Conservation (phyloP, 768 basidiomycete species). For the Gautieria morchelliformis region DNA sequence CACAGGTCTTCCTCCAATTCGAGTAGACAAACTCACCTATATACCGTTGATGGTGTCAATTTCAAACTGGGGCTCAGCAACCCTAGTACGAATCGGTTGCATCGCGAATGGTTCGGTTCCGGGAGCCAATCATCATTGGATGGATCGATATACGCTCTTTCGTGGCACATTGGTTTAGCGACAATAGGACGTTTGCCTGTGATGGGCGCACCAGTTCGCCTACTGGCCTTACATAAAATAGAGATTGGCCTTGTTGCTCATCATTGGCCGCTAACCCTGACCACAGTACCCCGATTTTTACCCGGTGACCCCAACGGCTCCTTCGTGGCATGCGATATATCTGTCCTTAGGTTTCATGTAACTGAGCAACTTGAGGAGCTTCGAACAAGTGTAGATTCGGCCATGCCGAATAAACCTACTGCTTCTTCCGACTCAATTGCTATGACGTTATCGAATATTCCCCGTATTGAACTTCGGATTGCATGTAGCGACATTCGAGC, state of each 20-base stretch:
- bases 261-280: background rate
- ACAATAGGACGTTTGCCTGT: slow-evolving; percentile 31
- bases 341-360: background rate
- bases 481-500: background rate
- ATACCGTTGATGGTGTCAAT: slow-evolving; percentile 17
- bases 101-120: slow-evolving; percentile 46
- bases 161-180: slow-evolving; percentile 32
- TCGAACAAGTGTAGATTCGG: background rate
- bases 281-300: background rate
- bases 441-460: background rate
- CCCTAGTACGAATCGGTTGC: slow-evolving; percentile 32
- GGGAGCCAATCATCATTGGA: slow-evolving; percentile 24
- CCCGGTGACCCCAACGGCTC: background rate
- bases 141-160: slow-evolving; percentile 40
- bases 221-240: background rate
- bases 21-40: background rate
- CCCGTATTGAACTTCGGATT: background rate
- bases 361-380: background rate
- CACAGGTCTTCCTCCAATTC: slow-evolving; percentile 14
- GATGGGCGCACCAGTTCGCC: background rate
- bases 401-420: background rate
- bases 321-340: background rate
- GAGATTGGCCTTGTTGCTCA: background rate
- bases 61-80: slow-evolving; percentile 40
- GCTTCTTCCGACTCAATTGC: background rate